Evolutionary conservation across 805 yeast genomes (phyloP), one percentile per base, ranked within the genome.

Genomic region (Komagataella phaffii): DNA sequence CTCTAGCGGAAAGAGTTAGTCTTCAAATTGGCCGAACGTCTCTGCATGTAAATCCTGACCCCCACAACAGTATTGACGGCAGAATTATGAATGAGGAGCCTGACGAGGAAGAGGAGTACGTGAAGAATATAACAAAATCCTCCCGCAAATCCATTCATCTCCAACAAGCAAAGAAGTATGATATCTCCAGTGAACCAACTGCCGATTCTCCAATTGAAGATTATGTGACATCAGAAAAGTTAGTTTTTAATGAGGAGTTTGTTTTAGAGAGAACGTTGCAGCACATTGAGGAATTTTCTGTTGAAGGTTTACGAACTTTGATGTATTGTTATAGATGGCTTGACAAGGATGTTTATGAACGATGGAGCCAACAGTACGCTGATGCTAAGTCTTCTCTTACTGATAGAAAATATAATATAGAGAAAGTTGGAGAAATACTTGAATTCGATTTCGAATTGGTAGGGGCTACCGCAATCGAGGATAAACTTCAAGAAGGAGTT

Each of bases 381-480:
- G 79, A 72, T 14, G 99, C 99, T 0, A 83, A 86, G 58, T 81
- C 89, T 0, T 77, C 96, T 1, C 67, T 91, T 47, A 73, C 68
- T 1, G 77, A 88, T 57, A 77, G 99, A 49, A 73, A 81, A 3
- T 66, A 70, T 48, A 72, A 80, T 57, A 79, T 90, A 46, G 95
- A 86, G 55, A 70, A 68, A 24, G 79, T 81, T 3, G 98, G 97
- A 18, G 85, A 76, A 48, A 63, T 71, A 49, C 70, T 93, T 52
- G 99, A 93, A 65, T 66, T 64, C 8, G 73, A 75, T n/a, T 69
- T 91, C 44, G 81, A 75, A 52, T 67, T 93, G 6, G 64, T 83
- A 7, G 99, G 99, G 4, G 96, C 96, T 3, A 89, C 97, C 3
- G 99, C 98, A 0, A 93, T 93, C 55, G 99, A 93, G 63, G 99